phyloP scores from a whole-genome alignment of 495 filamentous ascomycete genomes.

The Neurospora sp. region DNA sequence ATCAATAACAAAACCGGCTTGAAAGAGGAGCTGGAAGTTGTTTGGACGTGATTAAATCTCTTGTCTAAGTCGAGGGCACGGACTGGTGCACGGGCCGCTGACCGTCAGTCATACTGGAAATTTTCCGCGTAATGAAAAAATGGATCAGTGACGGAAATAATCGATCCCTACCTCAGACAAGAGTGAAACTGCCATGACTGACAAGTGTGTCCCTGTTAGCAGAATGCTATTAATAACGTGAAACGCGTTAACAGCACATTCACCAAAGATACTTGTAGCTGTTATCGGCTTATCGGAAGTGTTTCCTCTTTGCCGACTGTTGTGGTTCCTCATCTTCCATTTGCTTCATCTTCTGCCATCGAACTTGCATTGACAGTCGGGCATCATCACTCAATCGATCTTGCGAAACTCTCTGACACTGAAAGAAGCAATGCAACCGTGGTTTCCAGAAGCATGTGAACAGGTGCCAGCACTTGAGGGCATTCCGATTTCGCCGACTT shows the following conservation, averaged over 20 bases:
- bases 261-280: not conserved
- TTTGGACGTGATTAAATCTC: too few relatives aligned
- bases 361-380: not conserved
- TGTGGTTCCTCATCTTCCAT: not conserved
- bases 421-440: not conserved
- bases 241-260: not conserved
- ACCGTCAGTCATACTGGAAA: too few relatives aligned
- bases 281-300: not conserved
- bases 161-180: not conserved
- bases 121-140: too few relatives aligned
- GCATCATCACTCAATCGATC: not conserved
- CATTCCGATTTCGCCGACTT: not conserved
- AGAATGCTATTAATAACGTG: not conserved
- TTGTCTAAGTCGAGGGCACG: too few relatives aligned
- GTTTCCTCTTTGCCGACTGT: too few relatives aligned
- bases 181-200: not conserved
- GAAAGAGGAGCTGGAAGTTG: too few relatives aligned
- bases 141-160: too few relatives aligned
- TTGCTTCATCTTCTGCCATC: not conserved
- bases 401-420: not conserved
- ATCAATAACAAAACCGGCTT: too few relatives aligned
- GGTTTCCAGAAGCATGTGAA: not conserved
- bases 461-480: not conserved
- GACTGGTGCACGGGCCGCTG: too few relatives aligned
- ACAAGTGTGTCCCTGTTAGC: not conserved